A percentile compares a stretch with the other conserved stretches of the same genome.
Evolutionary conservation across 148 eudicot species (phyloP).

Genomic region (Amaranthus palmeri): DNA sequence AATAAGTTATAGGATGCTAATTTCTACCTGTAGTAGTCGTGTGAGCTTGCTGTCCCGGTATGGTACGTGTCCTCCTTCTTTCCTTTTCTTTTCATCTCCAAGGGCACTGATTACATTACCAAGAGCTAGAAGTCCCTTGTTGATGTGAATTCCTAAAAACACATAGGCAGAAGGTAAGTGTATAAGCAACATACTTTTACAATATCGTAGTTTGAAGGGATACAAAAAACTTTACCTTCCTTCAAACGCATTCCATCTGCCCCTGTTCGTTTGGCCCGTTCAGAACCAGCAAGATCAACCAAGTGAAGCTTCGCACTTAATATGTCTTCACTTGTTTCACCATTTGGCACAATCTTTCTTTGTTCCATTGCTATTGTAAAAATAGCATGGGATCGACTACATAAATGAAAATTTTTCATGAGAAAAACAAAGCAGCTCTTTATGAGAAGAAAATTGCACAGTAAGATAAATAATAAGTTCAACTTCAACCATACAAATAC

Average conservation of each 20-base stretch:
- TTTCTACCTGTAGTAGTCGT: slow-evolving; percentile 69
- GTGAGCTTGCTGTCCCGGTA: slow-evolving; percentile 96
- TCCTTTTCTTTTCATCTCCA: slow-evolving; percentile 93
- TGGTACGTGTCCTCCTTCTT: slow-evolving; percentile 98
- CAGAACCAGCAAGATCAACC: slow-evolving; percentile 98
- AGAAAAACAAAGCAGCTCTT: neutral
- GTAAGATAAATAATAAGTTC: no score
- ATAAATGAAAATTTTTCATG: neutral
- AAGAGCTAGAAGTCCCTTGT: slow-evolving; percentile 86
- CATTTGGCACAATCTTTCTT: slow-evolving; percentile 45
- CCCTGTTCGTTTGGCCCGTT: slow-evolving; percentile 93
- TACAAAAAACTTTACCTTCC: slow-evolving; percentile 48
- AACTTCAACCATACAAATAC: neutral
- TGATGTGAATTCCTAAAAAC: slow-evolving; percentile 78
- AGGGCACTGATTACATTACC: slow-evolving; percentile 97
- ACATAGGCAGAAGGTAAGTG: neutral
- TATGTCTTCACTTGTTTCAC: slow-evolving; percentile 64
- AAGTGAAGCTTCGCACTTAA: slow-evolving; percentile 83
- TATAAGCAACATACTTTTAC: neutral
- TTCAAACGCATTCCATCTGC: slow-evolving; percentile 89
- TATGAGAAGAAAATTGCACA: neutral
- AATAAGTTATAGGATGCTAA: neutral
- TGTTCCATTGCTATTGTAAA: slow-evolving; percentile 94
- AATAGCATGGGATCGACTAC: slow-evolving; percentile 96
- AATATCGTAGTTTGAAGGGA: neutral